Conservation (phyloP, 805 yeast species). For the Kodamaea hsintzibuensis region DNA sequence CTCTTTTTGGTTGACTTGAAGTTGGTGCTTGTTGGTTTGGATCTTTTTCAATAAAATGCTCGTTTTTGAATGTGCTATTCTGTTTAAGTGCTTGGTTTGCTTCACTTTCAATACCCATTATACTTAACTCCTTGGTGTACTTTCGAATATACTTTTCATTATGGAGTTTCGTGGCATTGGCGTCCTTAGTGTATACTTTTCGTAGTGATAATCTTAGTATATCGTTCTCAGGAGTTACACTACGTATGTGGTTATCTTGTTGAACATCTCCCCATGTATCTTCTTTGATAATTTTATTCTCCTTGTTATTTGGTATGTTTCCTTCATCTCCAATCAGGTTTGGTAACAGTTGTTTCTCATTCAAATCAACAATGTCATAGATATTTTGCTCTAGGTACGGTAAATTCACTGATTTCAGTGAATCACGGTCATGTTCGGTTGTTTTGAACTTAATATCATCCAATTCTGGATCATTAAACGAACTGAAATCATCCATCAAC, state of each 20-base stretch:
- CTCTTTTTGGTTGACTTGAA: background rate
- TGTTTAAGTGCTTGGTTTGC: background rate
- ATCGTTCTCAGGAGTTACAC: constrained; percentile 6
- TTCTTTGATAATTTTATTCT: background rate
- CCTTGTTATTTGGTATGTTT: background rate
- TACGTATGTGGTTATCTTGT: background rate
- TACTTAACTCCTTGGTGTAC: constrained; percentile 17
- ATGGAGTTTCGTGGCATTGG: constrained; percentile 16
- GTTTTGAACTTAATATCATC: constrained; percentile 18
- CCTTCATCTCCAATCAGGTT: background rate
- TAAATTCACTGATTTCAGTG: background rate
- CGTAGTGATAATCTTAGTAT: constrained; percentile 23
- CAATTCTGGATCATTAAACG: constrained; percentile 27
- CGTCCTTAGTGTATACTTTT: constrained; percentile 18
- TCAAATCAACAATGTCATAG: background rate
- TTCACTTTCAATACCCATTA: constrained; percentile 7
- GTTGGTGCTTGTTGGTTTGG: background rate
- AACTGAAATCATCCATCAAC: constrained; percentile 16
- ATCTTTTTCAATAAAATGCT: background rate
- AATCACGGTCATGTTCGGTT: background rate
- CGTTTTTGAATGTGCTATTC: background rate
- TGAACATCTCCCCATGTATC: background rate
- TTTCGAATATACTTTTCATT: constrained; percentile 19
- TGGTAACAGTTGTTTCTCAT: background rate
- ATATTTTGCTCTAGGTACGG: constrained; percentile 15